Evolutionary conservation across 2,329 filamentous ascomycete genomes (phyloP), one percentile per base, ranked within the genome.

Genomic region (Apiospora malaysiana): DNA sequence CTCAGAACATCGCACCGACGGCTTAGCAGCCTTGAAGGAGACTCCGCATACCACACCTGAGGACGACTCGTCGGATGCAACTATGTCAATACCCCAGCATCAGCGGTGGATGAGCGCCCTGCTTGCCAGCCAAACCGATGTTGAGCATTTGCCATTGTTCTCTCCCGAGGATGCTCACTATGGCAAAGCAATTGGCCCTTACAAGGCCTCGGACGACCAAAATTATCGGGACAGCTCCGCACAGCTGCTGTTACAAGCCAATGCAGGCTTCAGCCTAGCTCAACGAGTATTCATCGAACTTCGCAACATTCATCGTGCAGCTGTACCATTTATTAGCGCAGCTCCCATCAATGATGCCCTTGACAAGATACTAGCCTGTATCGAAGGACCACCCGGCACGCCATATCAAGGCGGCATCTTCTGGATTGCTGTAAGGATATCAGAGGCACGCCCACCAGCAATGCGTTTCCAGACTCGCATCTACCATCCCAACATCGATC

Each of bases 321-420:
- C 32, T 4, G 9, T 66, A 18, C 63, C 63, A 2, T 66, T 43
- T 1, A 66, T 66, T 21, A 66, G 37, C 71, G 74, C 76, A 10
- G 65, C 66, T 0, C 72, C 76, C 12, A 43, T 77, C 0, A 69
- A 68, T 0, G 74, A 78, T 69, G 69, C 68, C 3, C 69, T 78
- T 0, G 71, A 74, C 42, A 72, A 59, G n/a, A 68, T 77, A 9
- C 46, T 79, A 4, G 76, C 76, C 7, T 75, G 74, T 66, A 76
- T 78, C 45, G 74, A 77, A 70, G 76, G 76, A 0, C 75, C 74
- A 5, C 75, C 75, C 7, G 77, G 75, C 10, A 78, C 76, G 0
- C 76, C 75, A 0, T 78, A 77, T 9, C 21, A 73, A 74, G 37
- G 63, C 2, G 63, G 37, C 10, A 43, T 43, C 5, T 66, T 66